Evolutionary conservation across 176 grass and related monocot species (phyloP).

Genomic region (Aegilops tauschii): DNA sequence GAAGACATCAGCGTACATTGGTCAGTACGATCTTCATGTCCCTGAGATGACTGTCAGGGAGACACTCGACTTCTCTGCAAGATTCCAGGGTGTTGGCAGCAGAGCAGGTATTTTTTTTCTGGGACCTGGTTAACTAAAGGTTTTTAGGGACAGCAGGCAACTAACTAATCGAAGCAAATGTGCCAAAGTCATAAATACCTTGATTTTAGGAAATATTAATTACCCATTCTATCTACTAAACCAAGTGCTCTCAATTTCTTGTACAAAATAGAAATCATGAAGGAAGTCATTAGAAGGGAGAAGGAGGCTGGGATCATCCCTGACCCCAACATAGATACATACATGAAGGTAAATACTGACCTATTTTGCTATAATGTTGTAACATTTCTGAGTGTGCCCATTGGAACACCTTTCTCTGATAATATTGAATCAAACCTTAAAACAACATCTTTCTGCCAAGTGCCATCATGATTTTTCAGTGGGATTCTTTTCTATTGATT

Average conservation of each 20-base stretch:
- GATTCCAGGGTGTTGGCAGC: conserved; percentile 42
- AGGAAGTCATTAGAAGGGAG: conserved; percentile 78
- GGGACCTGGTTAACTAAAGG: too few relatives aligned
- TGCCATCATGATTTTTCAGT: background rate
- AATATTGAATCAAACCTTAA: background rate
- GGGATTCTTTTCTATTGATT: background rate
- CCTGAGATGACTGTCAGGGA: conserved; percentile 83
- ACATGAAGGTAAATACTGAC: conserved; percentile 70
- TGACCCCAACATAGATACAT: conserved; percentile 72
- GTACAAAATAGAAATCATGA: conserved; percentile 37
- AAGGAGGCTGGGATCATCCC: conserved; percentile 67
- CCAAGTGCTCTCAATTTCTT: background rate
- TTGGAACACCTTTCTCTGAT: background rate
- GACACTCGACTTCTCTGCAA: conserved; percentile 75
- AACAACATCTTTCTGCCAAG: background rate
- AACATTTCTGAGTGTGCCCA: too few relatives aligned
- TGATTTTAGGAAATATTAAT: background rate
- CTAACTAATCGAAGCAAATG: background rate
- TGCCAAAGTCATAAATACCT: background rate
- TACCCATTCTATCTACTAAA: background rate
- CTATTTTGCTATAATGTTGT: background rate
- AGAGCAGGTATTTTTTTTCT: conserved; percentile 17
- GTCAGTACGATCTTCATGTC: conserved; percentile 62
- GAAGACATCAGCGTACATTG: conserved; percentile 68
- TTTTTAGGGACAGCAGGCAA: background rate